Percentiles rank a stretch among this genome's conserved stretches.
These are phyloP conservation scores for Sophora flavescens DNA, from an alignment of 306 rosid genomes.

Conservation along the genomic window DNA sequence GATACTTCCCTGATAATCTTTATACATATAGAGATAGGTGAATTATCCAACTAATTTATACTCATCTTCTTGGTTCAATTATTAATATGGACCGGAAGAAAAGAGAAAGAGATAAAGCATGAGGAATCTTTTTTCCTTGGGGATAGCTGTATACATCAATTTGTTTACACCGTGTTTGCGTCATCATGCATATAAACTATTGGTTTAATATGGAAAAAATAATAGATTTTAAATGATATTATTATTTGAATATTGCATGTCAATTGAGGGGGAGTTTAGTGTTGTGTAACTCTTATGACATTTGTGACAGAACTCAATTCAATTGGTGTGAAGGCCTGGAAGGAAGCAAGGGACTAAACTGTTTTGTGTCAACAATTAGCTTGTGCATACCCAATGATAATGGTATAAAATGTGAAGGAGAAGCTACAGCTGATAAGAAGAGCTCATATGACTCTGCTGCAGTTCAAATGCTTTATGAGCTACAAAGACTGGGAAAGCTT, in stretches of 20 bases:
- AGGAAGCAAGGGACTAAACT: constrained; percentile 57
- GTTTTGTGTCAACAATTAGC: constrained; percentile 66
- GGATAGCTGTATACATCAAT: not conserved
- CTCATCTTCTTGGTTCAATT: not conserved
- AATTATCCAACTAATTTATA: no score
- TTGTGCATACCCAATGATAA: constrained; percentile 77
- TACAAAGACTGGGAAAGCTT: constrained; percentile 63
- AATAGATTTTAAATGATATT: not conserved
- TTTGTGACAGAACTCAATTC: constrained; percentile 54
- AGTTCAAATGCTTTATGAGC: constrained; percentile 70
- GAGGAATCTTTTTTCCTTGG: not conserved
- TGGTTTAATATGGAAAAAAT: not conserved
- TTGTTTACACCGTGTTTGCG: not conserved
- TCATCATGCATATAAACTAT: not conserved
- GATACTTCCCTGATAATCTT: not conserved
- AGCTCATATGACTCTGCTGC: constrained; percentile 84
- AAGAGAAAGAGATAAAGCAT: not conserved
- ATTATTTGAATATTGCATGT: not conserved
- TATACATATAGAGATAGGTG: not conserved
- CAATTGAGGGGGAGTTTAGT: not conserved
- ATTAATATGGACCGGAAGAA: not conserved
- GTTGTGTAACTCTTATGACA: not conserved
- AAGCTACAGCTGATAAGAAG: constrained; percentile 82
- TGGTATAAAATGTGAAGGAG: constrained; percentile 70
- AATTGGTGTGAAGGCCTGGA: constrained; percentile 61